phyloP scores from a whole-genome alignment of 345 rosid genomes.

The Gossypium herbaceum region DNA sequence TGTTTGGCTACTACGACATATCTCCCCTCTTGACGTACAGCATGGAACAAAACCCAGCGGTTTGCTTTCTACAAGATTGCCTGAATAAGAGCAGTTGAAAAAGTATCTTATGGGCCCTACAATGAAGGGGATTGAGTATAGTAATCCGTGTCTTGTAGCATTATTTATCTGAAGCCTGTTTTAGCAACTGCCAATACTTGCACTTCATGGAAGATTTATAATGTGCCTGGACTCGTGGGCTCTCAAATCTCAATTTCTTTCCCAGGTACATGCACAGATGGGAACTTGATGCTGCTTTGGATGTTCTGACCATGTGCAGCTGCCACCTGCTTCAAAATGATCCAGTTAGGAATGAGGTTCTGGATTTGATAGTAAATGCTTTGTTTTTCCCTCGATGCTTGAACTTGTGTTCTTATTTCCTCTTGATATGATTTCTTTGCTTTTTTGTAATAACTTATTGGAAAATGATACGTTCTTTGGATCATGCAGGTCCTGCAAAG shows the following conservation, averaged over 20 bases:
- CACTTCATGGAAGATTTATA: slow-evolving; percentile 1
- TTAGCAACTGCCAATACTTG: neutral
- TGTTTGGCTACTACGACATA: neutral
- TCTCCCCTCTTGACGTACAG: neutral
- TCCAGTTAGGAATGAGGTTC: slow-evolving; percentile 66
- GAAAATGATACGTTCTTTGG: neutral
- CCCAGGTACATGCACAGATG: slow-evolving; percentile 81
- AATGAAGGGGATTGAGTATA: neutral
- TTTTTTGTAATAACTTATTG: neutral
- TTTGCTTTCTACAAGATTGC: slow-evolving; percentile 1
- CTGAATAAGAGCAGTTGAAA: neutral
- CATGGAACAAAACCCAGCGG: neutral
- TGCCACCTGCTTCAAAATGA: slow-evolving; percentile 73
- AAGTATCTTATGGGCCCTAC: neutral
- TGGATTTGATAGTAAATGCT: slow-evolving; percentile 13
- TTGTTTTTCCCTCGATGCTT: slow-evolving; percentile 5
- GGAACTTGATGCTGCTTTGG: slow-evolving; percentile 90
- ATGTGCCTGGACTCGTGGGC: neutral
- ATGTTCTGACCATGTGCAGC: slow-evolving; percentile 97
- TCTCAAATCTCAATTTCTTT: slow-evolving; percentile 13
- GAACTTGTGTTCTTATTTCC: slow-evolving; percentile 12
- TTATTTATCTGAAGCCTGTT: neutral
- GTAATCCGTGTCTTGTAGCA: neutral
- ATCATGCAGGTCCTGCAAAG: slow-evolving; percentile 59
- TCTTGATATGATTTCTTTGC: slow-evolving; percentile 7